Conservation (phyloP, 768 basidiomycete species). For the Pleurotus djamor region DNA sequence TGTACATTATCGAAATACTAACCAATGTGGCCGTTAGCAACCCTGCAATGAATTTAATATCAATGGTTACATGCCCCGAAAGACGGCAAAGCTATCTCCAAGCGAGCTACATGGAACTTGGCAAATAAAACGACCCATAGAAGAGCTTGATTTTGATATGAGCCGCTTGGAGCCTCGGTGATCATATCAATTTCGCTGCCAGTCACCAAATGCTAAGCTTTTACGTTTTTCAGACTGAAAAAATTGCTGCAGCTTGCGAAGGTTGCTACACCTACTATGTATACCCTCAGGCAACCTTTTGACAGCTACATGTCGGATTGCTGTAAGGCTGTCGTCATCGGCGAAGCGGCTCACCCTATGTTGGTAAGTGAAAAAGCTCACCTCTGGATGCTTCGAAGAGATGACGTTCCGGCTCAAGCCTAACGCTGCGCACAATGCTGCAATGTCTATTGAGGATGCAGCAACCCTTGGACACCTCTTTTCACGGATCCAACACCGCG, state of each 20-base stretch:
- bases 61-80: conserved; percentile 3
- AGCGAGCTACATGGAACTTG: conserved; percentile 23
- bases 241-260: conserved; percentile 30
- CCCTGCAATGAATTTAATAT: conserved; percentile 23
- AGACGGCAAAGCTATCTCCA: neutral
- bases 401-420: no score
- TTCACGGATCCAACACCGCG: conserved; percentile 40
- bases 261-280: conserved; percentile 25
- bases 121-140: conserved; percentile 26
- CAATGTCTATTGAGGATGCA: conserved; percentile 60
- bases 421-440: conserved; percentile 48
- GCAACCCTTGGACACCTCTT: conserved; percentile 60
- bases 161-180: conserved; percentile 34
- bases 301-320: conserved; percentile 49
- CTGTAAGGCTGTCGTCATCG: conserved; percentile 51
- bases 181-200: no score
- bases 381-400: no score
- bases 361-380: no score
- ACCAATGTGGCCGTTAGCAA: conserved; percentile 14
- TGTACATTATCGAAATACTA: neutral
- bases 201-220: no score
- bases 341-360: conserved; percentile 60
- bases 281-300: conserved; percentile 24
- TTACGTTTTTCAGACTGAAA: conserved; percentile 20
- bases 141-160: conserved; percentile 29